Evolutionary conservation across 306 rosid genomes (phyloP).

Genomic region (Abrus precatorius): DNA sequence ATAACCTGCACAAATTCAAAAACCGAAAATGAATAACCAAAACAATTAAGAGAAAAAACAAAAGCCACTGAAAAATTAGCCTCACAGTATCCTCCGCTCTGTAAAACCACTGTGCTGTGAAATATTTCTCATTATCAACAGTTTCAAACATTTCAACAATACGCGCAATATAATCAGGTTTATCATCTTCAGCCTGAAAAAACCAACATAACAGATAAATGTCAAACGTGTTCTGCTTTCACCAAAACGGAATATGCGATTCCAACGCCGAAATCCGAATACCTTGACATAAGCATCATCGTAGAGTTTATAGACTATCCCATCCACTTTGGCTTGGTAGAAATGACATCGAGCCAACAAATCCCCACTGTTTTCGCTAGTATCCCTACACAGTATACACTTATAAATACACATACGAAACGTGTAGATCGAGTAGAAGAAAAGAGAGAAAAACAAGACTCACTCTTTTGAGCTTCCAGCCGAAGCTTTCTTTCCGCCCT

Average conservation of each 20-base stretch:
- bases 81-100: constrained; percentile 60
- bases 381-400: background rate
- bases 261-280: background rate
- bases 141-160: constrained; percentile 59
- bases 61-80: background rate
- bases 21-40: background rate
- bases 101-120: constrained; percentile 59
- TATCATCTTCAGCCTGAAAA: constrained; percentile 53
- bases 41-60: background rate
- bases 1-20: constrained; percentile 48
- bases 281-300: constrained; percentile 57
- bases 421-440: no score
- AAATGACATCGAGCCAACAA: constrained; percentile 44
- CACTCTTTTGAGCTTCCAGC: constrained; percentile 22
- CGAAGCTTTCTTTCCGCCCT: constrained; percentile 18
- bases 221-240: background rate
- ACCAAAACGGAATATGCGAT: background rate
- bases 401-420: no score
- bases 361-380: background rate
- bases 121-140: constrained; percentile 21
- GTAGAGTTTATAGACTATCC: constrained; percentile 14
- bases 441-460: background rate
- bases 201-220: background rate
- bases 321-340: constrained; percentile 50
- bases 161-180: constrained; percentile 53